Conservation (phyloP, 2,329 filamentous ascomycete genomes). For the Monosporascus sp. region DNA sequence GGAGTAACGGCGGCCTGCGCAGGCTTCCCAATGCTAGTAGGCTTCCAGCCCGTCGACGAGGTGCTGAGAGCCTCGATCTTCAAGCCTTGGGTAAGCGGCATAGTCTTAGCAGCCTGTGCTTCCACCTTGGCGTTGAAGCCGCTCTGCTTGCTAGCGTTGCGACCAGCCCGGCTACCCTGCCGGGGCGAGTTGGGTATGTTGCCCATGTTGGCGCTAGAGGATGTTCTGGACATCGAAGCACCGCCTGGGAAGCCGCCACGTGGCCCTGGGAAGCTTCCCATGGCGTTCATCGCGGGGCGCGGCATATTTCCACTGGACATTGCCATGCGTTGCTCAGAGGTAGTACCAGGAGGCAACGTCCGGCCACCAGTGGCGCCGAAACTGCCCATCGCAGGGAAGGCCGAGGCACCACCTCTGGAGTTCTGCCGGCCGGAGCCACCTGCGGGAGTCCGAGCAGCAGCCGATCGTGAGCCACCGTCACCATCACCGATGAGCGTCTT, state of each 20-base stretch:
- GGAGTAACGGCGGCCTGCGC: slow-evolving; percentile 37
- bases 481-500: slow-evolving; percentile 78
- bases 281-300: slow-evolving; percentile 46
- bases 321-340: slow-evolving; percentile 70
- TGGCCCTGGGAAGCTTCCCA: slow-evolving; percentile 56
- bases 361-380: slow-evolving; percentile 50
- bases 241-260: slow-evolving; percentile 60
- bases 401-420: slow-evolving; percentile 47
- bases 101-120: slow-evolving; percentile 71
- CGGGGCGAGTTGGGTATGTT: slow-evolving; percentile 67
- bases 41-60: slow-evolving; percentile 83
- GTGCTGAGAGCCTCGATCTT: slow-evolving; percentile 75
- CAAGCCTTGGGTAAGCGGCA: slow-evolving; percentile 82
- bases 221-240: slow-evolving; percentile 59
- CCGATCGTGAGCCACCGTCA: slow-evolving; percentile 54
- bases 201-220: slow-evolving; percentile 52
- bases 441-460: slow-evolving; percentile 55
- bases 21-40: slow-evolving; percentile 58
- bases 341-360: slow-evolving; percentile 68
- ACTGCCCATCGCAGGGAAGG: slow-evolving; percentile 61
- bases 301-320: slow-evolving; percentile 51
- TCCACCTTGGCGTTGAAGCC: slow-evolving; percentile 52
- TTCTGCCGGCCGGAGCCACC: slow-evolving; percentile 42
- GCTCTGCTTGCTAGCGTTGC: slow-evolving; percentile 60
- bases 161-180: slow-evolving; percentile 49